phyloP scores from a whole-genome alignment of 257 asterid species.

The Verbascum thapsus region DNA sequence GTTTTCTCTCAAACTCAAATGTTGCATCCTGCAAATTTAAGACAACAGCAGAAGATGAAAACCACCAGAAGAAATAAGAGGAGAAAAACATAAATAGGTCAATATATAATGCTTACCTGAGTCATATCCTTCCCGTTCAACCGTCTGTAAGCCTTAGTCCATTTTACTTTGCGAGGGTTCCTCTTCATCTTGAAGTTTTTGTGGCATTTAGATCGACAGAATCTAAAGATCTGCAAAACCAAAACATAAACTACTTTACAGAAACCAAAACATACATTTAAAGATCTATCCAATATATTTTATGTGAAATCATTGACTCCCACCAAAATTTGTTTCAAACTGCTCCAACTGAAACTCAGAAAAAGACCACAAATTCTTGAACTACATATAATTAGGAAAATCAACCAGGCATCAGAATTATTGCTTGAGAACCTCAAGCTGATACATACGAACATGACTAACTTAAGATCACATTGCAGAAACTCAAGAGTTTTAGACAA shows the following conservation, averaged over 20 bases:
- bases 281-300: not conserved
- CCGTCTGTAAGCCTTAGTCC: constrained; percentile 93
- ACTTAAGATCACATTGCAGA: constrained; percentile 17
- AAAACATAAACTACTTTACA: constrained; percentile 14
- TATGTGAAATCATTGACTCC: not conserved
- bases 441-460: constrained; percentile 12
- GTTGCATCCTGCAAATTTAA: constrained; percentile 70
- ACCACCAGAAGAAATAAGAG: not conserved
- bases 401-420: not conserved
- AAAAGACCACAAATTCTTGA: not conserved
- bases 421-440: not conserved
- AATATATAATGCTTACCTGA: constrained; percentile 47
- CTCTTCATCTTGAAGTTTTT: constrained; percentile 97
- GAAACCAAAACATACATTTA: not conserved
- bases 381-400: not conserved
- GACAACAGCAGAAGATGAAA: constrained; percentile 16
- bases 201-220: constrained; percentile 90
- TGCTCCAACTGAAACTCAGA: not conserved
- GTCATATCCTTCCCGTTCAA: constrained; percentile 95
- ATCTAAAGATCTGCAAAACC: constrained; percentile 69
- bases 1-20: constrained; percentile 88
- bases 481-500: not conserved
- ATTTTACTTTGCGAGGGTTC: constrained; percentile 86
- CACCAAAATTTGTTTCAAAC: not conserved
- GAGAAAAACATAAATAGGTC: not conserved